Percentiles rank a stretch among this genome's conserved stretches.
These are phyloP conservation scores for Ehretia macrophylla DNA, from an alignment of 257 asterid genomes.

Conservation along the genomic window DNA sequence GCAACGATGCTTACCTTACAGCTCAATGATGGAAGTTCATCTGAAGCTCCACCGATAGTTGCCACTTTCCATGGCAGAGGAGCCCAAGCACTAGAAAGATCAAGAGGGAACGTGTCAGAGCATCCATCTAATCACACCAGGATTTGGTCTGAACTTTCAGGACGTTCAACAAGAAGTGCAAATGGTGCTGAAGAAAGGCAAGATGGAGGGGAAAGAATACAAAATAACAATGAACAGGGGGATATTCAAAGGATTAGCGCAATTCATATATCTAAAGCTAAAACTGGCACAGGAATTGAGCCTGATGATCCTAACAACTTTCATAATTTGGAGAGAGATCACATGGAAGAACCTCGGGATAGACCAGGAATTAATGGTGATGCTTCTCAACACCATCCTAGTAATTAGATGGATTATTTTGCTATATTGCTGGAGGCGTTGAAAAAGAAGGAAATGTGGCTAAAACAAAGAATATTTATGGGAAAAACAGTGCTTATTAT, in stretches of 20 bases:
- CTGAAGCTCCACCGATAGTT: conserved; percentile 40
- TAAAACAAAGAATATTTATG: too few species aligned
- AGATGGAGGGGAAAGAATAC: conserved; percentile 40
- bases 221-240: conserved; percentile 31
- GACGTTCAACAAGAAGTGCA: conserved; percentile 63
- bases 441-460: too few species aligned
- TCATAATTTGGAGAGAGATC: conserved; percentile 33
- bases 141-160: conserved; percentile 97
- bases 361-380: conserved; percentile 32
- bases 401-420: conserved; percentile 94
- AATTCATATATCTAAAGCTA: conserved; percentile 53
- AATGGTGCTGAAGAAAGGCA: conserved; percentile 44
- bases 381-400: conserved; percentile 78
- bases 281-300: conserved; percentile 35
- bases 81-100: conserved; percentile 45
- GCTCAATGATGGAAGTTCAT: conserved; percentile 42
- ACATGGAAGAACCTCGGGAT: conserved; percentile 39
- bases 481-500: too few species aligned
- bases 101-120: conserved; percentile 56
- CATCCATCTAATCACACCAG: conserved; percentile 84
- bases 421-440: too few species aligned
- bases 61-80: conserved; percentile 26
- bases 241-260: conserved; percentile 54
- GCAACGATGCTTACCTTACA: conserved; percentile 95
- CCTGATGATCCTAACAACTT: conserved; percentile 31